These are phyloP conservation scores for Vaccinium corymbosum DNA, from an alignment of 148 eudicot species.

Conservation along the genomic window DNA sequence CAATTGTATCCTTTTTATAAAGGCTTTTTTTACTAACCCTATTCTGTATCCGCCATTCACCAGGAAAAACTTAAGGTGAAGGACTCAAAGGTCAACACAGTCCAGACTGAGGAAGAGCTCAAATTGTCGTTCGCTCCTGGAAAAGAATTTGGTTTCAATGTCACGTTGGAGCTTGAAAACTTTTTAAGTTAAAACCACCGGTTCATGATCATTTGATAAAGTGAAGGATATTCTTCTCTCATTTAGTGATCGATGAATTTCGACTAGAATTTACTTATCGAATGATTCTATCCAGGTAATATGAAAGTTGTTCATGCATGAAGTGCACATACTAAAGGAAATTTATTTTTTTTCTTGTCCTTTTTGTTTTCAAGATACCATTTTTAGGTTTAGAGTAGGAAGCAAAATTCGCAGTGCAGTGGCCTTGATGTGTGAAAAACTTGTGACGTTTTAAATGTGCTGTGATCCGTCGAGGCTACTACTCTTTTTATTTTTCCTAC, in stretches of 20 bases:
- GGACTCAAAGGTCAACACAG: slow-evolving; percentile 65
- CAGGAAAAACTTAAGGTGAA: slow-evolving; percentile 71
- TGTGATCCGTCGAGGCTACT: no score
- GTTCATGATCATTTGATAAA: not conserved
- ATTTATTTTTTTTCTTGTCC: not conserved
- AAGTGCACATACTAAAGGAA: not conserved
- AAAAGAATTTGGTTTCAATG: slow-evolving; percentile 71
- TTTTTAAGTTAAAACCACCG: slow-evolving; percentile 24
- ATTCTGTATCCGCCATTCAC: slow-evolving; percentile 4
- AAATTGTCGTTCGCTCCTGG: slow-evolving; percentile 56
- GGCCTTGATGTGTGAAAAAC: no score
- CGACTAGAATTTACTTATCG: not conserved
- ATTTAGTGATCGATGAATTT: not conserved
- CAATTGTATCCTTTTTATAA: not conserved
- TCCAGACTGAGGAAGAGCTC: slow-evolving; percentile 68
- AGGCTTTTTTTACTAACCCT: not conserved
- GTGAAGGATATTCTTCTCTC: not conserved
- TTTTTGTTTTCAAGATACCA: not conserved
- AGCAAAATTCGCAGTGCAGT: not conserved
- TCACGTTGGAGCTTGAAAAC: slow-evolving; percentile 50
- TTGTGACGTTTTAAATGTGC: no score
- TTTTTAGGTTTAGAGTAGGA: not conserved
- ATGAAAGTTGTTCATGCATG: not conserved
- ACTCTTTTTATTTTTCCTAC: no score
- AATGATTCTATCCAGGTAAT: not conserved